A percentile compares a stretch with the other conserved stretches of the same genome.
These are phyloP conservation scores for Acanthamoeba royreba DNA, from an alignment of 208 protist genomes.

Conservation along the genomic window DNA sequence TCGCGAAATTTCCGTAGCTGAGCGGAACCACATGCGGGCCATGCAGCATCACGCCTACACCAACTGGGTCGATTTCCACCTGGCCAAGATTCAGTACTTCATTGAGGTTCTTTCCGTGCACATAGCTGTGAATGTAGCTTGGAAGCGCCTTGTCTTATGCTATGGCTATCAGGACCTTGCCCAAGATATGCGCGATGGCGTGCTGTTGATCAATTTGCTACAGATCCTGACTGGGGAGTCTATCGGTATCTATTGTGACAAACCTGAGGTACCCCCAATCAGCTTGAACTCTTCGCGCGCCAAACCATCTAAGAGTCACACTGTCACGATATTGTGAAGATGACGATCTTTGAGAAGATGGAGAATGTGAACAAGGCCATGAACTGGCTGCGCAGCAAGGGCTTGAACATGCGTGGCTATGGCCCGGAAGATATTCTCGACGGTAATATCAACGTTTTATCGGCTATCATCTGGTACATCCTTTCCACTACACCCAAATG, in stretches of 20 bases:
- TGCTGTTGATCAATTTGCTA: not conserved
- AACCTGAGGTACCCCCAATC: not conserved
- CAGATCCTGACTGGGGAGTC: not conserved
- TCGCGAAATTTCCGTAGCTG: not conserved
- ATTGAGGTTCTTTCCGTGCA: not conserved
- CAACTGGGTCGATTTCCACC: not conserved
- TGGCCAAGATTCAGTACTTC: not conserved
- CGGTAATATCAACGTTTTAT: not conserved
- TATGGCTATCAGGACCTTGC: not conserved
- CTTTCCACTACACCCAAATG: not conserved
- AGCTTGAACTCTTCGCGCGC: too few species aligned
- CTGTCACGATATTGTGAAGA: not conserved
- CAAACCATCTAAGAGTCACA: too few species aligned
- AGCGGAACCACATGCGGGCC: not conserved
- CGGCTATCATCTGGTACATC: not conserved
- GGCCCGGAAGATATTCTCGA: not conserved
- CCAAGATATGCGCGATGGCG: not conserved
- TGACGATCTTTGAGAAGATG: slow-evolving; percentile 16
- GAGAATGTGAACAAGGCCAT: not conserved
- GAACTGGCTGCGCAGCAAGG: not conserved
- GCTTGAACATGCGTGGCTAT: not conserved
- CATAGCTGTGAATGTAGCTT: not conserved
- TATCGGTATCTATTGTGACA: not conserved
- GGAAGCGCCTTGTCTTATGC: not conserved
- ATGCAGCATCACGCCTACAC: slow-evolving; percentile 16